These are phyloP conservation scores for Gentiana straminea DNA, from an alignment of 257 asterid species.

Conservation along the genomic window DNA sequence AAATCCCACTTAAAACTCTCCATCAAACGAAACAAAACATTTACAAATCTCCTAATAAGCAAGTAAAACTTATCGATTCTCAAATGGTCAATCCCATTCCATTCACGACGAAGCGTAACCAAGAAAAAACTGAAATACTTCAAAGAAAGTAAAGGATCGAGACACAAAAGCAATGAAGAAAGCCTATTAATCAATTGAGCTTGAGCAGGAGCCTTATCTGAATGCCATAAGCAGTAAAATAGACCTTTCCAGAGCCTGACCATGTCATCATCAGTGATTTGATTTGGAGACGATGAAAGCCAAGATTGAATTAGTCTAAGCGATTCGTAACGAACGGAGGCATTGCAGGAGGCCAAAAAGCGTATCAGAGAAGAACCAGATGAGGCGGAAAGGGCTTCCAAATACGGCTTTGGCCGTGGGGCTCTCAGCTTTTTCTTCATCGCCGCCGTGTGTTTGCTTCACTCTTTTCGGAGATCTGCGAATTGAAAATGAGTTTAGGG, in stretches of 20 bases:
- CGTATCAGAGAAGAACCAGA: conserved; percentile 53
- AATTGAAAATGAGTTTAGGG: no score
- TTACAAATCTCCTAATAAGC: conserved; percentile 61
- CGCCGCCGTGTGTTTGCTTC: no score
- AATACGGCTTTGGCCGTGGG: conserved; percentile 12
- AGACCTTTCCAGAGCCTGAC: conserved; percentile 89
- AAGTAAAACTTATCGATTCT: conserved; percentile 88
- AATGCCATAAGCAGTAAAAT: conserved; percentile 88
- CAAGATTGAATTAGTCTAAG: conserved; percentile 46
- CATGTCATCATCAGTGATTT: conserved; percentile 52
- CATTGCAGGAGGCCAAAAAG: conserved; percentile 61
- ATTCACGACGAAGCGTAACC: conserved; percentile 70
- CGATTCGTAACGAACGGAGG: conserved; percentile 36
- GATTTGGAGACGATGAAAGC: conserved; percentile 40
- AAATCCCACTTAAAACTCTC: conserved; percentile 54
- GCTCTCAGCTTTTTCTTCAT: not conserved
- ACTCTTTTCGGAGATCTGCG: not conserved
- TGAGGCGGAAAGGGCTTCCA: conserved; percentile 13
- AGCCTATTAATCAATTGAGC: conserved; percentile 46
- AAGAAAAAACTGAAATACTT: conserved; percentile 58
- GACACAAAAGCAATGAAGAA: conserved; percentile 41
- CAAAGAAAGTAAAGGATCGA: conserved; percentile 42
- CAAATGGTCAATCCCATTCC: conserved; percentile 89
- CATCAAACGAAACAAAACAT: conserved; percentile 45
- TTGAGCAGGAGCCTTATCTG: conserved; percentile 82